Base-by-base conservation (phyloP, 140 eudicot genomes). In the Stevia rebaudiana region DNA sequence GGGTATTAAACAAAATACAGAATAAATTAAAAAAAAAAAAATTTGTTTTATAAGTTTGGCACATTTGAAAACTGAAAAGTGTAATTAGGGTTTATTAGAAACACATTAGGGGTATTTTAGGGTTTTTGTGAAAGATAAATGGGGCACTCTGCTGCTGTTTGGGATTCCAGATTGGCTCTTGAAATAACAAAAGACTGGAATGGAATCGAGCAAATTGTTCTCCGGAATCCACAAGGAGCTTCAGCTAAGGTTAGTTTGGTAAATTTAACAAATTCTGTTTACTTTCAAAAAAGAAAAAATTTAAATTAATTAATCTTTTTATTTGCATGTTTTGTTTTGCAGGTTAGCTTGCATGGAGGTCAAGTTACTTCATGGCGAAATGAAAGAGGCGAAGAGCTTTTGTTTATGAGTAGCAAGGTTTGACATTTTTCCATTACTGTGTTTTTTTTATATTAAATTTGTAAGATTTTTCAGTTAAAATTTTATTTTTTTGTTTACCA, bases 341-440 rank as follows among this genome's bases (percentile, higher is more conserved):
- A 87, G 98, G 87, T 92, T 25, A 91, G 86, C 80, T 67, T 91
- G 81, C 92, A 74, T 31, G 95, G 96, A 55, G 98, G 95, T 51
- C 98, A 92, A 22, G 95, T 88, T 53, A 79, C 71, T 54, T 92
- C 98, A 24, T 92, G 98, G 98, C 81, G 91, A 72, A 88, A 79
- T 59, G 89, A 79, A 63, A 78, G 84, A 24, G 98, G 98, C 4
- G 96, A 92, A 67, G 96, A 87, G 56, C 96, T 87, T 73, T 68
- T 92, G 35, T 92, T 92, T 73, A 87, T 91, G 11, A 85, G 95
- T 57, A 85, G 78, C 60, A 88, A 91, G 98, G 98, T 91, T 60
- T 16, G 68, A 21, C 61, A 36, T 71, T 54, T 60, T 36, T 55
- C 16, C 44, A 31, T 71, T 67, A 18, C 24, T 31, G 53, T 71